Base-by-base conservation (phyloP, 1,284 basidiomycete species). In the Grifola frondosa region DNA sequence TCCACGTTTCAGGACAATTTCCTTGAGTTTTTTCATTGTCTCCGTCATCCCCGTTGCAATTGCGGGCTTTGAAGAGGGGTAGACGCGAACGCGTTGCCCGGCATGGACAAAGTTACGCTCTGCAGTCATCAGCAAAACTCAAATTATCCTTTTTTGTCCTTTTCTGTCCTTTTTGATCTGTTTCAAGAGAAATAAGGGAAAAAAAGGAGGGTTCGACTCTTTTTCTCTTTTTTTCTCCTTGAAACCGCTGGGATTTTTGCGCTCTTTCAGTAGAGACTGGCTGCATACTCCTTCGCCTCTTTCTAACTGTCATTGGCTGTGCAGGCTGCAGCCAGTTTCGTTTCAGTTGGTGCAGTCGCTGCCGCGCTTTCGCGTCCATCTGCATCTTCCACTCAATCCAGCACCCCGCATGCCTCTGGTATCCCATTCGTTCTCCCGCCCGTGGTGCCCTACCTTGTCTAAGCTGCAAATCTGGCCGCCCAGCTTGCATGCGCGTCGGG, bases 401-500 rank as follows among this genome's bases (percentile, higher is more conserved):
- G 22, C 55, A 36, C 44, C 49, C 38, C 5, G 31, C 21, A 42
- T 30, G 41, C 45, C n/a, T 46, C 47, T 12, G 39, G 46, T 15
- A 44, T 53, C 24, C 28, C 47, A 26, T 46, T 41, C 23, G 40
- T 37, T 15, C 25, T 48, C 17, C 15, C 54, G 58, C 37, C 54
- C 56, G 41, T 53, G 56, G 49, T 61, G 12, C 70, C 80, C 3
- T 79, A 80, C 58, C 43, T 75, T 25, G 68, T 81, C 22, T 69
- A 93, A n/a, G 71, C 62, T 0, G 67, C 75, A 16, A 94, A 94
- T 59, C 76, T 93, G 9, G 49, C 84, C 13, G 85, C 91, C 1
- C 92, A 95, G 58, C 78, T 89, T 1, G 63, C 91, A n/a, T 96
- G 92, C 58, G 86, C 94, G 11, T 81, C 87, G 2, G 90, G 91